phyloP scores from a whole-genome alignment of 495 filamentous ascomycete species.

The Wilcoxina mikolae region DNA sequence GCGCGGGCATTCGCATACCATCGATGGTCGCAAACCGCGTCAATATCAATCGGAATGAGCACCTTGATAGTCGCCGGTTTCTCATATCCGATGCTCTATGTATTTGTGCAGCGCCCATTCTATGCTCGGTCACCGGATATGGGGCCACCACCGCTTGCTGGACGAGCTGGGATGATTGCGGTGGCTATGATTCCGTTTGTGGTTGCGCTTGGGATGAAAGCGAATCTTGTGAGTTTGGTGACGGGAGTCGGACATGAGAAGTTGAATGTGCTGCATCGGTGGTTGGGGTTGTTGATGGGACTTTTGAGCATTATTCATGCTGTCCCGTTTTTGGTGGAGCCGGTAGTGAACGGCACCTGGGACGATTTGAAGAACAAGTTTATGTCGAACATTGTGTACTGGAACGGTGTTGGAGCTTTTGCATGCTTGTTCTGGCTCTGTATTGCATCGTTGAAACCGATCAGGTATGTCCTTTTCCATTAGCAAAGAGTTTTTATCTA shows the following conservation, averaged over 20 bases:
- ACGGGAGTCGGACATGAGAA: slow-evolving; percentile 88
- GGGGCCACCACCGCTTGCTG: slow-evolving; percentile 78
- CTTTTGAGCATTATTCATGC: slow-evolving; percentile 72
- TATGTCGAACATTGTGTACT: slow-evolving; percentile 56
- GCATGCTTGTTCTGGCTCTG: slow-evolving; percentile 69
- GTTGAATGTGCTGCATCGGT: slow-evolving; percentile 84
- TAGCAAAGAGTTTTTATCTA: background rate
- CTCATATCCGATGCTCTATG: slow-evolving; percentile 20
- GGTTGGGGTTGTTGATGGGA: slow-evolving; percentile 76
- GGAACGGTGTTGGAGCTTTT: slow-evolving; percentile 75
- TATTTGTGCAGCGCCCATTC: slow-evolving; percentile 26
- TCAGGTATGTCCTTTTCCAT: slow-evolving; percentile 32
- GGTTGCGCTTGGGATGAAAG: slow-evolving; percentile 75
- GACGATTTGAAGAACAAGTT: slow-evolving; percentile 51
- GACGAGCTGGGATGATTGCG: slow-evolving; percentile 84
- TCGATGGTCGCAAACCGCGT: slow-evolving; percentile 14
- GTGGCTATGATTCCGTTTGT: slow-evolving; percentile 93
- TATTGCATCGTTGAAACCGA: slow-evolving; percentile 61
- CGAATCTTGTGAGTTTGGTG: slow-evolving; percentile 68
- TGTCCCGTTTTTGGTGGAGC: slow-evolving; percentile 77
- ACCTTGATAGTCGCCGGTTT: slow-evolving; percentile 24
- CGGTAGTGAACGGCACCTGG: slow-evolving; percentile 62
- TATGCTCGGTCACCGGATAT: slow-evolving; percentile 30
- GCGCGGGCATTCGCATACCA: slow-evolving; percentile 24
- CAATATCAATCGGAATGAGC: slow-evolving; percentile 19